phyloP scores from a whole-genome alignment of 305 asterid genomes.

The Withania somnifera region DNA sequence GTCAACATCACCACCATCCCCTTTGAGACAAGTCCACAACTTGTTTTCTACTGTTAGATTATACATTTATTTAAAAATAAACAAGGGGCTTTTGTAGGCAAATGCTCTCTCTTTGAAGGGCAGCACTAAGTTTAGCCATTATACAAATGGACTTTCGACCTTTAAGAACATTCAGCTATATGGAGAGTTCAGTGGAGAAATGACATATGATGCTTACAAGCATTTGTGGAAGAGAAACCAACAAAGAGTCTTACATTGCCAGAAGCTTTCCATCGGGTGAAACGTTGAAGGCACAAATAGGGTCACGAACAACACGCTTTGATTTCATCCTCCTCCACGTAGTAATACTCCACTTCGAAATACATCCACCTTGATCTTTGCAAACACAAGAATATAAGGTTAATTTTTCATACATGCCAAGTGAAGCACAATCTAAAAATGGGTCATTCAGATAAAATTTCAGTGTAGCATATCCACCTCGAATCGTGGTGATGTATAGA shows the following conservation, averaged over 20 bases:
- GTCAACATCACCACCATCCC: background rate
- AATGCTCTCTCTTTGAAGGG: background rate
- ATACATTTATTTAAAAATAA: background rate
- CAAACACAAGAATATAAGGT: conserved; percentile 5
- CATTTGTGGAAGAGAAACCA: background rate
- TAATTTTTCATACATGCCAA: background rate
- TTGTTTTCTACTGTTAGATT: background rate
- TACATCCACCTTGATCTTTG: conserved; percentile 49
- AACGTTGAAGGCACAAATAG: conserved; percentile 70
- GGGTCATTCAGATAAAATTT: conserved; percentile 5
- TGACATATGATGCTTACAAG: background rate
- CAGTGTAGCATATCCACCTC: conserved; percentile 32
- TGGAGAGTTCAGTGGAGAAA: background rate
- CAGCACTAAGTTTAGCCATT: background rate
- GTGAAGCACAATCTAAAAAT: background rate
- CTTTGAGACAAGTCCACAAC: background rate
- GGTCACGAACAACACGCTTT: conserved; percentile 41
- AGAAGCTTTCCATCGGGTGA: conserved; percentile 82
- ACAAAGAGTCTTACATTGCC: conserved; percentile 52
- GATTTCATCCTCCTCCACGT: conserved; percentile 71
- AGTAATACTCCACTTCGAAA: conserved; percentile 58
- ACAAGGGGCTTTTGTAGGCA: background rate
- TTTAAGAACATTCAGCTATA: background rate
- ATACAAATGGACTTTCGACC: background rate
- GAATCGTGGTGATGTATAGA: conserved; percentile 51